Base-by-base conservation (phyloP, 148 eudicot species). In the Nyssa sinensis region DNA sequence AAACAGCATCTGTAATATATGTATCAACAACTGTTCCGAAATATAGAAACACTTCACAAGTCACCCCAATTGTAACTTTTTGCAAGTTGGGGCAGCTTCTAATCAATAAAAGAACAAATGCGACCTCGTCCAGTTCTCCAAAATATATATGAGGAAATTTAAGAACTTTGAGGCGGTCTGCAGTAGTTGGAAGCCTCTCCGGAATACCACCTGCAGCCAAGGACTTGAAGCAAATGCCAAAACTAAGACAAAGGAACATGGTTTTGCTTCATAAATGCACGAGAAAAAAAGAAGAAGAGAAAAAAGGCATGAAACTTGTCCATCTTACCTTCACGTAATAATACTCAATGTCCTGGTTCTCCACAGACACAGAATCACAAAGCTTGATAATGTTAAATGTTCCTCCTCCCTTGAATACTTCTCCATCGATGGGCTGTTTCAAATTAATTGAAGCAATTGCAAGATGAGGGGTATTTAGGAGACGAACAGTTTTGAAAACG, bases 71-170 rank as follows among this genome's bases (percentile, higher is more conserved):
- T 39, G 2, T 11, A 62, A 60, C 1, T n/a, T 60, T 39, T 44
- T 21, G 37, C 59, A 73, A 62, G 62, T 64, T 24, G 11, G 39
- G 67, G 29, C 35, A 73, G 76, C 76, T 73, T 63, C 60, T 73
- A 31, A 73, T 41, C 32, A 73, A 63, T 61, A 59, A 63, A 49
- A 39, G 68, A 21, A 28, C 28, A 24, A 25, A 8, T 0, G 60
- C 44, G 76, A 30, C 60, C 69, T 25, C 28, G 2, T 1, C 17
- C 0, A 30, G 6, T 3, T 59, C 31, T 58, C 28, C 33, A 13
- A 73, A 62, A 73, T 33, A 51, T 11, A 63, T 7, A 1, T 9
- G 3, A 32, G 16, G 0, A 17, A 60, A 21, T 17, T 59, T 21
- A 30, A 73, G 67, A 62, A 10, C 2, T 13, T 23, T 28, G 23